Evolutionary conservation across 306 rosid genomes (phyloP), one percentile per base, ranked within the genome.

Genomic region (Styphnolobium japonicum): DNA sequence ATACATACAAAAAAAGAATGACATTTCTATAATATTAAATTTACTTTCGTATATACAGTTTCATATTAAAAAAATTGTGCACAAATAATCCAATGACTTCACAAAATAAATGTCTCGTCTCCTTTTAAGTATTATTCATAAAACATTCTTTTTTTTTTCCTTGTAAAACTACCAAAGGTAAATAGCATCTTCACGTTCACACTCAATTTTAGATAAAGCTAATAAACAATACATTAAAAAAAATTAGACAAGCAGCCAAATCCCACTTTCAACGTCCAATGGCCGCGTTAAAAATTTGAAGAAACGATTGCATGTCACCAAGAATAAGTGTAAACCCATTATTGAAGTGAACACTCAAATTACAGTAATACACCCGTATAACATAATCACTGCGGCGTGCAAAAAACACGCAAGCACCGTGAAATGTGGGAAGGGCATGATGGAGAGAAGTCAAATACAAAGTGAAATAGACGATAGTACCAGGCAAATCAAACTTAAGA

Each of bases 381-480:
- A 73, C 79, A 82, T 65, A 25, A 77, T 64, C 74, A 67, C 57
- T 46, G 65, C 19, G 61, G 72, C 27, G 1, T 58, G 37, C 73
- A n/a, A 62, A 51, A 61, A 39, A 62, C 63, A 63, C 0, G 52
- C 84, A 49, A 12, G 81, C 78, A 31, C 64, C 10, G 71, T 31
- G 67, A 33, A 63, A 78, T 75, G 23, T 55, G 8, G 16, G 22
- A 14, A 3, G 45, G 74, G 52, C 46, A 22, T 9, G 19, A 53
- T 37, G 51, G 21, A 22, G 34, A 10, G 23, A 73, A 42, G 80
- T 71, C 71, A 48, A 80, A 78, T 10, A 64, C 65, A 58, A 33
- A 76, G 42, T 7, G 4, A 37, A 81, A 71, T 23, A 37, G 51
- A 82, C 27, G n/a, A 64, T 42, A 62, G 83, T 66, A 69, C 75